Evolutionary conservation across 805 yeast genomes (phyloP).

Genomic region (Candida tallmaniae): DNA sequence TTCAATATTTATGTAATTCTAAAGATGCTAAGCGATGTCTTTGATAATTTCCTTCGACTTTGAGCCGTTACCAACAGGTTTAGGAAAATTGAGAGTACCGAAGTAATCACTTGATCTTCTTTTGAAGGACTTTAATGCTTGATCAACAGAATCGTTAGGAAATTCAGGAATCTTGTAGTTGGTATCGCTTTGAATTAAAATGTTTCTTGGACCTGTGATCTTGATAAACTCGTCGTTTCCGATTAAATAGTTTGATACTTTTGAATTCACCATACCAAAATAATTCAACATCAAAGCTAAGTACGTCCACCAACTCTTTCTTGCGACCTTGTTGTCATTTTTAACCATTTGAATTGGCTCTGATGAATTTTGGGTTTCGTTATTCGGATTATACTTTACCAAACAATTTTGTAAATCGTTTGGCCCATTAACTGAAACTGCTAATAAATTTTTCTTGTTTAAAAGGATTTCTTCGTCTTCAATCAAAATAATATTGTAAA

Average conservation of each 20-base stretch:
- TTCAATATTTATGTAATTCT: too few relatives aligned
- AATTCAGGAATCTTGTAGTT: slow-evolving; percentile 15
- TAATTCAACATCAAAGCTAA: not conserved
- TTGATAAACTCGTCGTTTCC: slow-evolving; percentile 44
- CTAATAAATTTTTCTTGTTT: slow-evolving; percentile 44
- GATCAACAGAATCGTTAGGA: slow-evolving; percentile 8
- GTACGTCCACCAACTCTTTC: not conserved
- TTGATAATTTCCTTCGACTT: too few relatives aligned
- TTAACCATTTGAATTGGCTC: too few relatives aligned
- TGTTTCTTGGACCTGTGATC: slow-evolving; percentile 51
- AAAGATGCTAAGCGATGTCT: too few relatives aligned
- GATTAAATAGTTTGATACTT: slow-evolving; percentile 12
- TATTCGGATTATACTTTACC: slow-evolving; percentile 14
- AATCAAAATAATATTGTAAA: slow-evolving; percentile 43
- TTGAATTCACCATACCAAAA: not conserved
- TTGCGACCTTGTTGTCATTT: not conserved
- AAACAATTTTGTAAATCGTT: slow-evolving; percentile 41
- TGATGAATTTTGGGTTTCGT: not conserved
- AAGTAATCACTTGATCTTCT: slow-evolving; percentile 40
- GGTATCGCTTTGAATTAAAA: slow-evolving; percentile 44
- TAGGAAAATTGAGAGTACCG: too few relatives aligned
- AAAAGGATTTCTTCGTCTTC: slow-evolving; percentile 47
- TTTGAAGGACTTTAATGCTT: slow-evolving; percentile 7
- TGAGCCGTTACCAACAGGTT: too few relatives aligned
- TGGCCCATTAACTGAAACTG: slow-evolving; percentile 46